These are phyloP conservation scores for Chrysanthemum seticuspe DNA, from an alignment of 129 eudicot genomes.

Conservation along the genomic window DNA sequence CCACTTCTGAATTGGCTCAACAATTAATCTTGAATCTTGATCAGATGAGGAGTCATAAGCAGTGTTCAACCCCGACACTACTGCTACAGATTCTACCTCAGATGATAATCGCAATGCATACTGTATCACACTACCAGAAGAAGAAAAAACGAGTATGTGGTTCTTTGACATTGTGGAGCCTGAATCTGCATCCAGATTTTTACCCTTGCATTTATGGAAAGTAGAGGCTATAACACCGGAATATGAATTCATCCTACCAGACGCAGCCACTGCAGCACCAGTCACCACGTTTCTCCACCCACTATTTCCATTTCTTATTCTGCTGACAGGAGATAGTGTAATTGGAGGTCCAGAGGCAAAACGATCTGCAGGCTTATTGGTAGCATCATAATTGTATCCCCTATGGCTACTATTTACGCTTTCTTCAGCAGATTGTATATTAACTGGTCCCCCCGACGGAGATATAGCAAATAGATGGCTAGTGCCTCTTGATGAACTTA, in stretches of 20 bases:
- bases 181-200: constrained; percentile 15
- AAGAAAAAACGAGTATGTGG: constrained; percentile 67
- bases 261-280: constrained; percentile 75
- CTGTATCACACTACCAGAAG: constrained; percentile 73
- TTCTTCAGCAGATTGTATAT: constrained; percentile 43
- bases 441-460: constrained; percentile 60
- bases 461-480: constrained; percentile 84
- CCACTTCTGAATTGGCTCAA: constrained; percentile 94
- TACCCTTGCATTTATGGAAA: constrained; percentile 57
- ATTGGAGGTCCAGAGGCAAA: constrained; percentile 9
- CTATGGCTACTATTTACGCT: constrained; percentile 28
- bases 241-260: constrained; percentile 46
- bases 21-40: constrained; percentile 47
- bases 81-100: constrained; percentile 27
- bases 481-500: constrained; percentile 92
- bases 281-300: constrained; percentile 72
- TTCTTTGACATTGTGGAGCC: constrained; percentile 35
- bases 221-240: constrained; percentile 70
- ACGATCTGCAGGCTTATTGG: constrained; percentile 13
- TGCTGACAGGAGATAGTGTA: constrained; percentile 66
- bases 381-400: constrained; percentile 27
- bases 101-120: constrained; percentile 56
- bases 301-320: constrained; percentile 68
- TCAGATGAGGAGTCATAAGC: constrained; percentile 42
- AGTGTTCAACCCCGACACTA: constrained; percentile 5